These are phyloP conservation scores for Gossypium trilobum DNA, from an alignment of 441 rosid species.

Conservation along the genomic window DNA sequence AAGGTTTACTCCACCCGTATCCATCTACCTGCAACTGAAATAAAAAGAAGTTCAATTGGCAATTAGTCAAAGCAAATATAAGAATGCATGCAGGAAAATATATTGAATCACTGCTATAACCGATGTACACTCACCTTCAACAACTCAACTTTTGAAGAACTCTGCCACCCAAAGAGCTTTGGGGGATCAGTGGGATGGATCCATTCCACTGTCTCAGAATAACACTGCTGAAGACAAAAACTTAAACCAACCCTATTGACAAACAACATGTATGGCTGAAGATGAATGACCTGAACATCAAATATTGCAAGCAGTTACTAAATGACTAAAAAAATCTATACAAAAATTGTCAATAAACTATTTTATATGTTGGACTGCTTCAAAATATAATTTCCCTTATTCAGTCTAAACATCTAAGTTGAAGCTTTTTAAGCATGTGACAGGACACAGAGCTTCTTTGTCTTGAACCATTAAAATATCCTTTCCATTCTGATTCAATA, in stretches of 20 bases:
- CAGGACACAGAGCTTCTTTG: constrained; percentile 4
- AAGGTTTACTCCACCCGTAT: constrained; percentile 81
- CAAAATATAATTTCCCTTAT: background rate
- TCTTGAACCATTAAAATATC: constrained; percentile 4
- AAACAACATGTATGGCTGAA: constrained; percentile 83
- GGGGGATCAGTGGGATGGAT: constrained; percentile 89
- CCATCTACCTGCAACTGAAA: constrained; percentile 73
- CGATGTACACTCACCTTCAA: constrained; percentile 37
- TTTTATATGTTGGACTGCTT: background rate
- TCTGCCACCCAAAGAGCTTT: constrained; percentile 70
- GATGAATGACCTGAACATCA: constrained; percentile 74
- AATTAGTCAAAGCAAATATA: constrained; percentile 1
- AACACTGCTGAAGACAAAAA: constrained; percentile 82
- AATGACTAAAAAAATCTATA: constrained; percentile 9
- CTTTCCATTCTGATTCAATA: background rate
- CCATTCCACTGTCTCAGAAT: constrained; percentile 73
- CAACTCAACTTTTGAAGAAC: constrained; percentile 53
- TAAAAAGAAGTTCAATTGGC: constrained; percentile 15
- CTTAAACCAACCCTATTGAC: constrained; percentile 71
- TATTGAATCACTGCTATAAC: background rate
- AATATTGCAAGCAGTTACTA: constrained; percentile 15
- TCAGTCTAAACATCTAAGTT: background rate
- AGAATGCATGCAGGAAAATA: background rate
- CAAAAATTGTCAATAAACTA: background rate
- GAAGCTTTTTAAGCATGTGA: background rate